These are phyloP conservation scores for Lactarius pseudohatsudake DNA, from an alignment of 768 basidiomycete genomes.

Conservation along the genomic window DNA sequence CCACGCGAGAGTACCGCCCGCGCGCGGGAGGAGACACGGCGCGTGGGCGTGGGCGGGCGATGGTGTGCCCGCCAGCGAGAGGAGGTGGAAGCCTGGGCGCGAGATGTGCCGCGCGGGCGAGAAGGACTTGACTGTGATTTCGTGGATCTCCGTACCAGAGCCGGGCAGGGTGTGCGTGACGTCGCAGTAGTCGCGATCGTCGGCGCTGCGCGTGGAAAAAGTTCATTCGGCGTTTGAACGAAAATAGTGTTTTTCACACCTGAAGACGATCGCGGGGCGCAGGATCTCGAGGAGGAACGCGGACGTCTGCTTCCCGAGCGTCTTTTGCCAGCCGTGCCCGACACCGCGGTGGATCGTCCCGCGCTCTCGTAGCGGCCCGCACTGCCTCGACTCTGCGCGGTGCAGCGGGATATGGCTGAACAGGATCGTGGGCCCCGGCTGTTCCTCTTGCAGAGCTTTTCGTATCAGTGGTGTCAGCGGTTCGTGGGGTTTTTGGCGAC, in stretches of 20 bases:
- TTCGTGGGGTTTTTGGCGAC: not conserved
- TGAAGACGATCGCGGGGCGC: slow-evolving; percentile 70
- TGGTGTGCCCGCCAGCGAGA: slow-evolving; percentile 54
- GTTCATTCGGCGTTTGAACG: no score
- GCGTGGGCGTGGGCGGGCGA: slow-evolving; percentile 55
- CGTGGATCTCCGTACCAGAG: slow-evolving; percentile 46
- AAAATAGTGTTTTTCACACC: slow-evolving; percentile 39
- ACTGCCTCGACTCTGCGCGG: slow-evolving; percentile 68
- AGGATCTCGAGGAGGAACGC: slow-evolving; percentile 66
- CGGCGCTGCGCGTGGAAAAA: slow-evolving; percentile 51
- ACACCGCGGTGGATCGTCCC: slow-evolving; percentile 72
- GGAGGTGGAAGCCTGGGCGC: slow-evolving; percentile 80
- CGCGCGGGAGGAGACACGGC: slow-evolving; percentile 81
- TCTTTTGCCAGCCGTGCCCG: slow-evolving; percentile 80
- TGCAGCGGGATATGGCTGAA: slow-evolving; percentile 86
- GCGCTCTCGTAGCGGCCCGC: slow-evolving; percentile 75
- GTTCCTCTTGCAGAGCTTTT: no score
- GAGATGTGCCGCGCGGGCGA: slow-evolving; percentile 71
- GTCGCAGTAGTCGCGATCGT: slow-evolving; percentile 92
- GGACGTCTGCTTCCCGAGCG: slow-evolving; percentile 78
- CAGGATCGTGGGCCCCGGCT: slow-evolving; percentile 55
- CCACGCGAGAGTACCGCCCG: slow-evolving; percentile 54
- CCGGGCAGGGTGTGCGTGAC: slow-evolving; percentile 49
- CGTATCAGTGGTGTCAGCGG: no score
- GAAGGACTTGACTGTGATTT: slow-evolving; percentile 88